These are phyloP conservation scores for Myxozyma lipomycoides DNA, from an alignment of 805 yeast genomes.

Conservation along the genomic window DNA sequence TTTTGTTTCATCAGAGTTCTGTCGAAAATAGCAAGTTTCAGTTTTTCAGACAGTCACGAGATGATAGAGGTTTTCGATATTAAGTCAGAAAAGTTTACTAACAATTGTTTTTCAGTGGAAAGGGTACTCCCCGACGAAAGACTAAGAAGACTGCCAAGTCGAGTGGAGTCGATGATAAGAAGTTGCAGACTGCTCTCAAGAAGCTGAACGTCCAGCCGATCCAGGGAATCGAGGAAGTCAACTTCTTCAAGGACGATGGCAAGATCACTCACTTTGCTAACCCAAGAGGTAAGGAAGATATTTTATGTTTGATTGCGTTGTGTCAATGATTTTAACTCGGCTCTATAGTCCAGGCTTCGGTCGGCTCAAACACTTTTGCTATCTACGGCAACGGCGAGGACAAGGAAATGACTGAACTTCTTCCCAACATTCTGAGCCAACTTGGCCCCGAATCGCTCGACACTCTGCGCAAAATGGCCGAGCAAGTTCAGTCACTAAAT, in stretches of 20 bases:
- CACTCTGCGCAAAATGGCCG: slow-evolving; percentile 83
- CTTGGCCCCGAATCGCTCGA: slow-evolving; percentile 93
- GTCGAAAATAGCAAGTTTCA: no score
- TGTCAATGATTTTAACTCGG: neutral
- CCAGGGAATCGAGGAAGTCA: slow-evolving; percentile 92
- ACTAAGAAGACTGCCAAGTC: slow-evolving; percentile 62
- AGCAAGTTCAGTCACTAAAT: slow-evolving; percentile 59
- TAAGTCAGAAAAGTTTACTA: no score
- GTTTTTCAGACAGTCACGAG: no score
- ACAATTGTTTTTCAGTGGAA: slow-evolving; percentile 41
- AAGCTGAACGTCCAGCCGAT: slow-evolving; percentile 86
- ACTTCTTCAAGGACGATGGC: slow-evolving; percentile 96
- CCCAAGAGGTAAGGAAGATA: slow-evolving; percentile 51
- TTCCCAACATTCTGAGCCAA: slow-evolving; percentile 92
- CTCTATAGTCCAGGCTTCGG: slow-evolving; percentile 80
- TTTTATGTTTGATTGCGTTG: slow-evolving; percentile 1
- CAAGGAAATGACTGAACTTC: slow-evolving; percentile 84
- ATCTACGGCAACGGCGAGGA: slow-evolving; percentile 94
- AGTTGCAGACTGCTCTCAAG: slow-evolving; percentile 81
- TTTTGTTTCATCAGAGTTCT: no score
- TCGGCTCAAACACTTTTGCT: slow-evolving; percentile 85
- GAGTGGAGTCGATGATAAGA: slow-evolving; percentile 80
- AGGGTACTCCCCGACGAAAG: slow-evolving; percentile 78
- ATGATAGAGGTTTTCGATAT: neutral
- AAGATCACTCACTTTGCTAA: slow-evolving; percentile 92